Conservation (phyloP, 805 yeast species). For the Wickerhamomyces silvicola region DNA sequence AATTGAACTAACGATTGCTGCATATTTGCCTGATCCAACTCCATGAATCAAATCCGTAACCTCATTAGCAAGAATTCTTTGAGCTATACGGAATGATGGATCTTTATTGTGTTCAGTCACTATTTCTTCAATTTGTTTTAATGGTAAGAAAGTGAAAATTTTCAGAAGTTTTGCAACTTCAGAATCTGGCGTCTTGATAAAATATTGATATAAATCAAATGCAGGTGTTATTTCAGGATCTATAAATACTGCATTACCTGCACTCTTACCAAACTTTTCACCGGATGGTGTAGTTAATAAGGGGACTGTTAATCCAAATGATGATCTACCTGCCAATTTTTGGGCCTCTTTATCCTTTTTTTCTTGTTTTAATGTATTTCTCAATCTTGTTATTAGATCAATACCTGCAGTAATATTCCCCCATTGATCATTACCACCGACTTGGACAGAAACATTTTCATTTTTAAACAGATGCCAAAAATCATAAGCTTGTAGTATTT, state of each 20-base stretch:
- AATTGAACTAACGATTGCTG: slow-evolving; percentile 60
- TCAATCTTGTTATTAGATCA: slow-evolving; percentile 69
- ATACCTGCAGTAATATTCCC: slow-evolving; percentile 96
- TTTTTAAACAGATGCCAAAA: slow-evolving; percentile 71
- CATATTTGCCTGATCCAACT: slow-evolving; percentile 60
- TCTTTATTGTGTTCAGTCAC: slow-evolving; percentile 45
- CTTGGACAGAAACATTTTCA: slow-evolving; percentile 61
- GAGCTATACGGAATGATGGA: slow-evolving; percentile 69
- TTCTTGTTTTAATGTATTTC: slow-evolving; percentile 16
- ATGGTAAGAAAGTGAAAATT: slow-evolving; percentile 74
- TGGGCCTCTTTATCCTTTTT: slow-evolving; percentile 18
- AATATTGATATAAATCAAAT: slow-evolving; percentile 78
- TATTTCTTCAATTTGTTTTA: slow-evolving; percentile 47
- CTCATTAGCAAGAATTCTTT: slow-evolving; percentile 71
- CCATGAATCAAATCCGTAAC: slow-evolving; percentile 89
- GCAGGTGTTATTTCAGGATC: slow-evolving; percentile 70
- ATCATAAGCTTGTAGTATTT: slow-evolving; percentile 88
- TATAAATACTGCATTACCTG: slow-evolving; percentile 93
- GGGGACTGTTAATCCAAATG: slow-evolving; percentile 85
- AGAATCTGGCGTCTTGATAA: slow-evolving; percentile 72
- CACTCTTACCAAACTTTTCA: slow-evolving; percentile 92
- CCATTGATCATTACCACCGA: slow-evolving; percentile 98
- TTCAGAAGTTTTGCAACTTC: slow-evolving; percentile 65
- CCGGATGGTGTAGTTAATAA: slow-evolving; percentile 83
- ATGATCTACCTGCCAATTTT: slow-evolving; percentile 19